phyloP scores from a whole-genome alignment of 768 basidiomycete genomes.

The Amanita pallidorosea region DNA sequence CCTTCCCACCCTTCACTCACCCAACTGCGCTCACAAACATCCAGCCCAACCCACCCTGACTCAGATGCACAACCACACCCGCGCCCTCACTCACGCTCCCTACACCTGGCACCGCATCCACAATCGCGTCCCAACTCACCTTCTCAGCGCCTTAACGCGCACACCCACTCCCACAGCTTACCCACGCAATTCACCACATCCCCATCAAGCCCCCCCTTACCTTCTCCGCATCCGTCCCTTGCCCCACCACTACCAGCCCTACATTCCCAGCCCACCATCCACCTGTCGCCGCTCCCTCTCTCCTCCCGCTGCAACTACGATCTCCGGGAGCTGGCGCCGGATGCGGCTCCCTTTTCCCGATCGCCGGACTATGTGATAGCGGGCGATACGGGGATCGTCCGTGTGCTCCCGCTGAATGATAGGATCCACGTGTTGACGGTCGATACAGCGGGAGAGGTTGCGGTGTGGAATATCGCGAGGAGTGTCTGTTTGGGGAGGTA shows the following conservation, averaged over 20 bases:
- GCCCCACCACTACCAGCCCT: slow-evolving; percentile 12
- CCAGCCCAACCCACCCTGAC: not conserved
- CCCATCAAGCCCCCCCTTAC: not conserved
- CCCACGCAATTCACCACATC: too few relatives aligned
- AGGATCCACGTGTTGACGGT: slow-evolving; percentile 85
- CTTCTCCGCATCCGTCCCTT: slow-evolving; percentile 10
- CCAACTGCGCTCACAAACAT: slow-evolving; percentile 7
- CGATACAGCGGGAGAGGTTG: slow-evolving; percentile 80
- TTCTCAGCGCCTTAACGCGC: not conserved
- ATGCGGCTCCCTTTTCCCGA: slow-evolving; percentile 48
- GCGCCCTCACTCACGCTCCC: slow-evolving; percentile 1
- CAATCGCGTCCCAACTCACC: slow-evolving; percentile 8
- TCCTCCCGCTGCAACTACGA: slow-evolving; percentile 42
- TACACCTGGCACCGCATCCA: slow-evolving; percentile 15
- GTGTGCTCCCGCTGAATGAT: slow-evolving; percentile 78
- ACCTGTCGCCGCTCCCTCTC: not conserved
- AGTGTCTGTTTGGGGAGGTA: slow-evolving; percentile 69
- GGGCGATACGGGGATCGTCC: slow-evolving; percentile 76
- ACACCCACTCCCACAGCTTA: slow-evolving; percentile 7
- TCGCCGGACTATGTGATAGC: slow-evolving; percentile 60
- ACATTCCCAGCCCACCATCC: slow-evolving; percentile 5
- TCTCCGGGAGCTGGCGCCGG: slow-evolving; percentile 69
- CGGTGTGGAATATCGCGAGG: slow-evolving; percentile 86
- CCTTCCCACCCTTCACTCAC: not conserved
- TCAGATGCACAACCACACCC: not conserved